Evolutionary conservation across 805 yeast species (phyloP).

Genomic region (Debaryomyces tyrocola): DNA sequence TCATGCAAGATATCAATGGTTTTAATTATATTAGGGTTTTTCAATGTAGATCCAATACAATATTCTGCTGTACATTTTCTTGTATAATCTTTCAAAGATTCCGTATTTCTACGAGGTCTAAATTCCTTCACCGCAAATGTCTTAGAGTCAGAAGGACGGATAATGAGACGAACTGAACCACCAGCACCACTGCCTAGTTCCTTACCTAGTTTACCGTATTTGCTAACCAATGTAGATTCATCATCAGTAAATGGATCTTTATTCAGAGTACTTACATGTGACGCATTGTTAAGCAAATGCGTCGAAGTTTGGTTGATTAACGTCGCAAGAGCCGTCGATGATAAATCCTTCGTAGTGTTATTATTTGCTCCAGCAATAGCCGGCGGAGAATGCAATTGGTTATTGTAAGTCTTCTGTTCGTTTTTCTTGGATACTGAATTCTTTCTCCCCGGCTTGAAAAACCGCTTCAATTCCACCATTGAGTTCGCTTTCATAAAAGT

Average conservation of each 20-base stretch:
- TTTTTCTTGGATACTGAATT: constrained; percentile 15
- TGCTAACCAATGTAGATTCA: constrained; percentile 62
- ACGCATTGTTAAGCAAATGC: constrained; percentile 36
- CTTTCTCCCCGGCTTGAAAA: constrained; percentile 60
- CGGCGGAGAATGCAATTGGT: constrained; percentile 31
- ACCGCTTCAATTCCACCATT: constrained; percentile 71
- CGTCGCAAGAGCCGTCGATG: constrained; percentile 36
- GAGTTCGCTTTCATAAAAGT: constrained; percentile 43
- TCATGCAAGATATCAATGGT: constrained; percentile 91
- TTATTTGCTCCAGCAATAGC: constrained; percentile 18
- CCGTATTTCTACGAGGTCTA: constrained; percentile 70
- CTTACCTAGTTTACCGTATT: constrained; percentile 82
- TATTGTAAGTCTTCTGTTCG: constrained; percentile 17
- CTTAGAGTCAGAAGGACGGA: constrained; percentile 61
- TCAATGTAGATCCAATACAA: constrained; percentile 87
- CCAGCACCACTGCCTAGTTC: constrained; percentile 95
- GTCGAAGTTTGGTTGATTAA: constrained; percentile 38
- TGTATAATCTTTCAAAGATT: constrained; percentile 80
- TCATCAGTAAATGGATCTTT: constrained; percentile 39
- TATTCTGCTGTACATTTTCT: constrained; percentile 92
- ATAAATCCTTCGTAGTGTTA: constrained; percentile 23
- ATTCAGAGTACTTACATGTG: constrained; percentile 33
- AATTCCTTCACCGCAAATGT: constrained; percentile 93
- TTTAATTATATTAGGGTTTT: constrained; percentile 87
- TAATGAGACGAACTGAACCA: constrained; percentile 79